These are phyloP conservation scores for Chrysosporium keratinophilum DNA, from an alignment of 2,329 filamentous ascomycete genomes.

Conservation along the genomic window DNA sequence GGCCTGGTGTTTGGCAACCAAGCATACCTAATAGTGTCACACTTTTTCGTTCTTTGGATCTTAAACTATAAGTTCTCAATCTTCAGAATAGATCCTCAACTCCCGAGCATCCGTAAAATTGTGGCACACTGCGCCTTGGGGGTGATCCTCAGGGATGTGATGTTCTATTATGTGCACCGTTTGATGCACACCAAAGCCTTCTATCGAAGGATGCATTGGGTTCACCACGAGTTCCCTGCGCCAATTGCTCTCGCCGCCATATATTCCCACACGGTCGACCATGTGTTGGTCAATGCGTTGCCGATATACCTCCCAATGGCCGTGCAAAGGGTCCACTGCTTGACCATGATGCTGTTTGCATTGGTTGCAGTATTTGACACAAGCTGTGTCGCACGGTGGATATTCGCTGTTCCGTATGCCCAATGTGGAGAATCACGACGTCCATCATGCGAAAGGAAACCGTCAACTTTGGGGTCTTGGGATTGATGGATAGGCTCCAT, in stretches of 20 bases:
- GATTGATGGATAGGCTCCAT: constrained; percentile 13
- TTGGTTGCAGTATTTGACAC: constrained; percentile 8
- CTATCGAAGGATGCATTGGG: constrained; percentile 8
- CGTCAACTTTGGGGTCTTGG: constrained; percentile 11
- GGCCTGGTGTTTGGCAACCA: constrained; percentile 8
- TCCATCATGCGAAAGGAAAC: constrained; percentile 13
- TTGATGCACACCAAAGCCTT: constrained; percentile 14
- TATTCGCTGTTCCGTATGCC: constrained; percentile 10
- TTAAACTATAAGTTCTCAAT: constrained; percentile 2
- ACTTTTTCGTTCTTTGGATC: neutral
- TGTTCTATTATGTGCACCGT: constrained; percentile 13
- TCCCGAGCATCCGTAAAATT: constrained; percentile 4
- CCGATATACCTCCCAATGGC: constrained; percentile 8
- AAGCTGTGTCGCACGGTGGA: constrained; percentile 9
- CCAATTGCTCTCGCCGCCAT: constrained; percentile 11
- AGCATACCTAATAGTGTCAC: constrained; percentile 3
- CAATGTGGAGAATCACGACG: constrained; percentile 12
- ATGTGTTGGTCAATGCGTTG: constrained; percentile 6
- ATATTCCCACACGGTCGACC: constrained; percentile 12
- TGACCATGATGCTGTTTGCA: constrained; percentile 12
- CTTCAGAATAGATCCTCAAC: constrained; percentile 3
- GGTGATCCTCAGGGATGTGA: constrained; percentile 3
- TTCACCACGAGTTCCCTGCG: constrained; percentile 12
- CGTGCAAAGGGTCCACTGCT: constrained; percentile 8
- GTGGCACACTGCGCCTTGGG: neutral